Conservation (phyloP, 345 rosid species). For the Sapria himalayana region DNA sequence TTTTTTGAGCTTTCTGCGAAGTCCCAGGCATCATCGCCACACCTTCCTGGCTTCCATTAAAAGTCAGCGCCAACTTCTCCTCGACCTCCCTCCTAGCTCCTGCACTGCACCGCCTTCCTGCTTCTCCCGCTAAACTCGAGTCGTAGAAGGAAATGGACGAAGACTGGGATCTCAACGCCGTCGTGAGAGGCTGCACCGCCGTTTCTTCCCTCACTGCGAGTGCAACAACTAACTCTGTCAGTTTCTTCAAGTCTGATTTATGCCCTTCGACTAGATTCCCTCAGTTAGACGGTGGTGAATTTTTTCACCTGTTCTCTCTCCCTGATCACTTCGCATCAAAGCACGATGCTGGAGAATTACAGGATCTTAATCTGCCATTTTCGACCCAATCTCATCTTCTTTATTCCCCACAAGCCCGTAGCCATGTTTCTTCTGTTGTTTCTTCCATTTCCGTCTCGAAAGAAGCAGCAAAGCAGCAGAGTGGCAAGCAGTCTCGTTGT, state of each 20-base stretch:
- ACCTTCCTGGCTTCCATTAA: constrained; percentile 9
- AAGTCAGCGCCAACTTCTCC: constrained; percentile 82
- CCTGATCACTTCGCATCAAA: constrained; percentile 18
- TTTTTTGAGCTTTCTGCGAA: constrained; percentile 13
- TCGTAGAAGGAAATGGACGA: constrained; percentile 9
- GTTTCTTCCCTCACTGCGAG: too few relatives aligned
- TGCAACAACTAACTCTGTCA: not conserved
- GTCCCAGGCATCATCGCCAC: constrained; percentile 6
- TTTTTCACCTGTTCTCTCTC: constrained; percentile 8
- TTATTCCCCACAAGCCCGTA: constrained; percentile 7
- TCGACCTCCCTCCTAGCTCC: constrained; percentile 17
- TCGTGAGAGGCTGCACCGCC: too few relatives aligned
- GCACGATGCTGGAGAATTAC: constrained; percentile 29
- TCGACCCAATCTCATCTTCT: constrained; percentile 22
- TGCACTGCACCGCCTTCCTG: too few relatives aligned
- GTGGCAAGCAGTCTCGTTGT: too few relatives aligned
- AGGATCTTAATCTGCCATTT: constrained; percentile 64
- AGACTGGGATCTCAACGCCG: constrained; percentile 1
- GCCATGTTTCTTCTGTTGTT: constrained; percentile 19
- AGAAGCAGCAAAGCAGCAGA: constrained; percentile 9
- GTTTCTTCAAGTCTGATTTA: constrained; percentile 11
- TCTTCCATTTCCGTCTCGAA: constrained; percentile 16
- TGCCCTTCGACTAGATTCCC: constrained; percentile 10
- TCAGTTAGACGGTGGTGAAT: constrained; percentile 6
- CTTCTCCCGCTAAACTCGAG: not conserved